Percentiles rank a stretch among this genome's conserved stretches.
These are phyloP conservation scores for Colletotrichum brevisporum DNA, from an alignment of 2,329 filamentous ascomycete species.

Conservation along the genomic window DNA sequence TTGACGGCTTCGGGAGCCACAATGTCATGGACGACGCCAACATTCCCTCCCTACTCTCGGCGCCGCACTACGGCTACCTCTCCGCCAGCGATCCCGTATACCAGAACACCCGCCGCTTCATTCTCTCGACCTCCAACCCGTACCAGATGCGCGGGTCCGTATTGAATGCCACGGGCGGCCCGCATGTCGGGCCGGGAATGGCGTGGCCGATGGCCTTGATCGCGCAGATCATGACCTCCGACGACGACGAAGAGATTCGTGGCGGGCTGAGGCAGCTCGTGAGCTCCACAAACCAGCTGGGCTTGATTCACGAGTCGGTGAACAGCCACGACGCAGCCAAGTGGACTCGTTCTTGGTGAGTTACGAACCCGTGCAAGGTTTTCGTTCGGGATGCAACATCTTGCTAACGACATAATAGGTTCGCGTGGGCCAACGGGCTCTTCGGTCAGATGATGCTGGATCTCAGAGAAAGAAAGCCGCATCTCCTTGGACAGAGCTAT, in stretches of 20 bases:
- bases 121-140: conserved; percentile 79
- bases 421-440: conserved; percentile 91
- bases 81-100: conserved; percentile 75
- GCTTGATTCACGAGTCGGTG: conserved; percentile 86
- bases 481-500: conserved; percentile 68
- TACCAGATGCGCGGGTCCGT: conserved; percentile 74
- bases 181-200: conserved; percentile 72
- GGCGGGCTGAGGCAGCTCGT: conserved; percentile 75
- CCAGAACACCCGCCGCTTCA: conserved; percentile 82
- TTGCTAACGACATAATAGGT: conserved; percentile 69
- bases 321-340: conserved; percentile 70
- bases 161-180: conserved; percentile 66
- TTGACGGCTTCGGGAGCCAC: conserved; percentile 75
- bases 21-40: conserved; percentile 77
- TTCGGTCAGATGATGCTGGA: conserved; percentile 87
- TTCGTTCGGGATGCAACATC: background rate
- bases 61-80: conserved; percentile 70
- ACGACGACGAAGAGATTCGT: conserved; percentile 81
- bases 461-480: conserved; percentile 79
- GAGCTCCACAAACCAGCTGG: conserved; percentile 78
- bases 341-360: conserved; percentile 62
- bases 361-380: background rate
- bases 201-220: conserved; percentile 93
- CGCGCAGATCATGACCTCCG: conserved; percentile 82
- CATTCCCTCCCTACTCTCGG: conserved; percentile 72